A percentile compares a stretch with the other conserved stretches of the same genome.
phyloP scores from a whole-genome alignment of 2,329 filamentous ascomycete genomes.

The Hymenoscyphus linearis region DNA sequence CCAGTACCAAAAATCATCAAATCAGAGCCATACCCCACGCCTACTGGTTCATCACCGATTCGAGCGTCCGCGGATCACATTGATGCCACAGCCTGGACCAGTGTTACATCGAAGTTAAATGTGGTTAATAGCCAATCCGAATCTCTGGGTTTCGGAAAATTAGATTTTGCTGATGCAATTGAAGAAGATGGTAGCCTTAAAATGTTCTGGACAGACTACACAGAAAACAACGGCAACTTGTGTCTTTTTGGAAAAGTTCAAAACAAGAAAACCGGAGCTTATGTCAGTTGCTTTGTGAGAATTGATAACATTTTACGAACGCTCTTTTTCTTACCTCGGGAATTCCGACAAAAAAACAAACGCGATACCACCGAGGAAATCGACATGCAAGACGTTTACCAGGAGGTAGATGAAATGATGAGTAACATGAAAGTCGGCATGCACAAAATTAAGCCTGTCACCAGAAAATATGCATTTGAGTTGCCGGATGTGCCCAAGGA shows the following conservation, averaged over 20 bases:
- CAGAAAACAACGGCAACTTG: conserved; percentile 82
- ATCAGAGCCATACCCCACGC: conserved; percentile 60
- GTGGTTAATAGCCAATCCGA: conserved; percentile 72
- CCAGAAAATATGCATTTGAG: conserved; percentile 93
- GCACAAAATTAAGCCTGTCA: conserved; percentile 90
- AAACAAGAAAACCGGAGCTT: conserved; percentile 73
- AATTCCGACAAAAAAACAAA: conserved; percentile 56
- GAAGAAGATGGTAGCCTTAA: conserved; percentile 87
- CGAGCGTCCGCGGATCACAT: conserved; percentile 55
- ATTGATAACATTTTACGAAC: conserved; percentile 91
- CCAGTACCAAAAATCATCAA: conserved; percentile 72
- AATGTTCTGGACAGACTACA: conserved; percentile 97
- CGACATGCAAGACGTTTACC: conserved; percentile 82
- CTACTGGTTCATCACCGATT: conserved; percentile 70
- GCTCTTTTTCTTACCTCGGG: conserved; percentile 84
- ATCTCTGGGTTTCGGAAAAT: conserved; percentile 65
- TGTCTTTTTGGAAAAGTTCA: conserved; percentile 95
- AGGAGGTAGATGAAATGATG: conserved; percentile 86
- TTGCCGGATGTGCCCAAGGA: conserved; percentile 81
- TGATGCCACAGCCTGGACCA: conserved; percentile 83
- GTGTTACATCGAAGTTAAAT: conserved; percentile 79
- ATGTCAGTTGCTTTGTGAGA: conserved; percentile 92
- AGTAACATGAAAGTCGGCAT: conserved; percentile 76
- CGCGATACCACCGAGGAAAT: conserved; percentile 71
- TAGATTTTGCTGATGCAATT: conserved; percentile 78